These are phyloP conservation scores for Ricinus communis DNA, from an alignment of 345 rosid genomes.

Conservation along the genomic window DNA sequence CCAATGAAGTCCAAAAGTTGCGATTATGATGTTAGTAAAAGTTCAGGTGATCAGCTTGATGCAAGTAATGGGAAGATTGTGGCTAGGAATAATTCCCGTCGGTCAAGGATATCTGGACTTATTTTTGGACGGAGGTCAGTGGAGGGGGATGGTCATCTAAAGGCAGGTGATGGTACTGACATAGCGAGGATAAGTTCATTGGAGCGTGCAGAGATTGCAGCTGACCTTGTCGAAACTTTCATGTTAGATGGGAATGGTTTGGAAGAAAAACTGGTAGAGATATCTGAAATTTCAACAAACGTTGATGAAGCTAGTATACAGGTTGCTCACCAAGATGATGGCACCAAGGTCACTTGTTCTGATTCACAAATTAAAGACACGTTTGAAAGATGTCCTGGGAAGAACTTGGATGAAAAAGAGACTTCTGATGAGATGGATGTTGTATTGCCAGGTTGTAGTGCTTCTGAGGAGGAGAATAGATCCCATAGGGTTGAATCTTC, in stretches of 20 bases:
- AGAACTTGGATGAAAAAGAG: conserved; percentile 36
- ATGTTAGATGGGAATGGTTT: conserved; percentile 23
- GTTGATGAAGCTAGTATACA: conserved; percentile 17
- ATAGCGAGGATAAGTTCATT: conserved; percentile 47
- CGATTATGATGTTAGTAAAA: conserved; percentile 37
- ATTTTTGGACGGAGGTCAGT: conserved; percentile 60
- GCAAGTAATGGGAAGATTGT: conserved; percentile 39
- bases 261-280: conserved; percentile 24
- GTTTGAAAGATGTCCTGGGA: conserved; percentile 33
- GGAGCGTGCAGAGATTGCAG: conserved; percentile 87
- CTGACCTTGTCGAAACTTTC: conserved; percentile 50
- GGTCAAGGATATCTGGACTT: conserved; percentile 60
- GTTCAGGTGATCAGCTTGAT: conserved; percentile 25
- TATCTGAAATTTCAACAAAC: conserved; percentile 24
- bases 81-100: conserved; percentile 42
- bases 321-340: conserved; percentile 20
- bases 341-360: conserved; percentile 15
- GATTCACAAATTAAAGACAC: conserved; percentile 20
- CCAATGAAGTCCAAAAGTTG: conserved; percentile 50
- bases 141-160: conserved; percentile 36
- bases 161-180: conserved; percentile 31
- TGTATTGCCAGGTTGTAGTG: conserved; percentile 25
- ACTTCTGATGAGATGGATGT: conserved; percentile 33
- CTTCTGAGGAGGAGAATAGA: conserved; percentile 32
- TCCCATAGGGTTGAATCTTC: conserved; percentile 31